These are phyloP conservation scores for Eucalyptus erythrocorys DNA, from an alignment of 345 rosid species.

Conservation along the genomic window DNA sequence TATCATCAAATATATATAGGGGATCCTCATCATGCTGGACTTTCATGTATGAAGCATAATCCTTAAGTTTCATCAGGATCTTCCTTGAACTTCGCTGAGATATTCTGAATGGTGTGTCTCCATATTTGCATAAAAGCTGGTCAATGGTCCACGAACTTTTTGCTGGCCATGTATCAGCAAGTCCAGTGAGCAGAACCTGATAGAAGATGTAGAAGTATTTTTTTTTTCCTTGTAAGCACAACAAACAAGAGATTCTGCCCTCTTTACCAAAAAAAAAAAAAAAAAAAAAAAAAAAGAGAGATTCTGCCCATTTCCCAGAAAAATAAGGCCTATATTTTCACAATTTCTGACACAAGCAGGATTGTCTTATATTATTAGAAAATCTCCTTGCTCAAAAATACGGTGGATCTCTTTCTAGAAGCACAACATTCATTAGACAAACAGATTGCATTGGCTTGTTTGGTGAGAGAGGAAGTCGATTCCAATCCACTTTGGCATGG, in stretches of 20 bases:
- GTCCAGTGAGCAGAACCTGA: constrained; percentile 75
- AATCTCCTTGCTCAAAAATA: neutral
- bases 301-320: neutral
- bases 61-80: constrained; percentile 64
- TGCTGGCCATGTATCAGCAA: constrained; percentile 88
- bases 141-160: constrained; percentile 73
- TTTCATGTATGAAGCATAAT: constrained; percentile 68
- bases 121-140: constrained; percentile 45
- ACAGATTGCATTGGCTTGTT: neutral
- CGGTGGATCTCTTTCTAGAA: neutral
- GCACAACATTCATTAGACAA: neutral
- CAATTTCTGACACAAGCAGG: neutral
- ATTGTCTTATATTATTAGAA: neutral
- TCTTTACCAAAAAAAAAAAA: too few species aligned
- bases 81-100: constrained; percentile 71
- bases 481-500: neutral
- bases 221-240: neutral
- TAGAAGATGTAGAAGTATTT: neutral
- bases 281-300: too few species aligned
- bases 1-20: constrained; percentile 82
- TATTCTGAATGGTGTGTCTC: constrained; percentile 61
- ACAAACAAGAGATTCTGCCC: neutral
- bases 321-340: neutral
- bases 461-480: neutral
- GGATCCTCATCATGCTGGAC: constrained; percentile 94